Base-by-base conservation (phyloP, 306 rosid genomes). In the Prunus campanulata region DNA sequence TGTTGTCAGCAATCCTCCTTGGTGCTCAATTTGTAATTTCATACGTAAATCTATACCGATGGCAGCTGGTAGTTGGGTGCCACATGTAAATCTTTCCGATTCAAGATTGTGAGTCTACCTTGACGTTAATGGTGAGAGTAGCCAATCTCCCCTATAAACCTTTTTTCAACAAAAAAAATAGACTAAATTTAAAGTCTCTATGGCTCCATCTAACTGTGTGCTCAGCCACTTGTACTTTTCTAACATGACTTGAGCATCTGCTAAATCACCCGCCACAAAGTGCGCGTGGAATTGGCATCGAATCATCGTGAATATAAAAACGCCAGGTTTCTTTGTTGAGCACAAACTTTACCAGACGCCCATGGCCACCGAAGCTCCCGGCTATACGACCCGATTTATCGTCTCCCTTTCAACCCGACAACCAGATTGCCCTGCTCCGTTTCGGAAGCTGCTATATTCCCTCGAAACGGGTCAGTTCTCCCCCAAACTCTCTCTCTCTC, bases 301-400 rank as follows among this genome's bases (percentile, higher is more conserved):
- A 60, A 18, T 1, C 27, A 48, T 64, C 57, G 6, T 15, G 44
- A n/a, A 2, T 22, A 70, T 50, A 78, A 39, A 44, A 42, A 5
- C 1, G 11, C 24, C 11, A 3, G 6, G 9, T 18, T 39, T 22
- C 66, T 19, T 13, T 11, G 11, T 14, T 24, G 8, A 67, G n/a
- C 27, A 54, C 20, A 70, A 67, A 5, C 67, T 69, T 59, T 46
- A 11, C 44, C 75, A 73, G 65, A 80, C 72, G 80, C 86, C 48
- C 78, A 87, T 87, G 91, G 91, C 91, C 84, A 72, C 82, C 86
- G 74, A 49, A 74, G 78, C 60, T 76, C 76, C 27, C 76, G 67
- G 35, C 60, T 35, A 83, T 64, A 78, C 75, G 70, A 66, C 72
- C 70, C 79, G 70, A 47, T 71, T 32, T 54, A 32, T 20, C 71